phyloP scores from a whole-genome alignment of 139 green algal genomes.

The Chlamydomonas asymmetrica region DNA sequence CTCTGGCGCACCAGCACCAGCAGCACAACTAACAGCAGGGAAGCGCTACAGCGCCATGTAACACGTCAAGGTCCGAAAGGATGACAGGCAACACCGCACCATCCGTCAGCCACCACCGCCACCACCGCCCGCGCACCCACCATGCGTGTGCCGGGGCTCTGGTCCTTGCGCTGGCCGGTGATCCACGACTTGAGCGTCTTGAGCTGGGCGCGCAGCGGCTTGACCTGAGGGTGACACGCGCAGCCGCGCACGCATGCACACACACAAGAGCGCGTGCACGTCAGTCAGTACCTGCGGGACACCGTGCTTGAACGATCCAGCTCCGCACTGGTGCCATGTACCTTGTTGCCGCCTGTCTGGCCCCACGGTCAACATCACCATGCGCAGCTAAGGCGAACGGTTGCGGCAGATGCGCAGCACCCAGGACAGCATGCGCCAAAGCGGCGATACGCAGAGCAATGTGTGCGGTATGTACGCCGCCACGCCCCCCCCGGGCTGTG shows the following conservation, averaged over 20 bases:
- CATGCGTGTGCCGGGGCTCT: conserved; percentile 90
- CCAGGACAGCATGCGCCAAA: neutral
- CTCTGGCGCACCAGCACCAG: conserved; percentile 10
- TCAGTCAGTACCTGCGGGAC: neutral
- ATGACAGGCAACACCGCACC: neutral
- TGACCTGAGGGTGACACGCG: conserved; percentile 58
- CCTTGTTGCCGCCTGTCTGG: too few relatives aligned
- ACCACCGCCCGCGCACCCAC: conserved; percentile 87
- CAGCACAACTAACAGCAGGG: neutral
- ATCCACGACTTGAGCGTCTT: conserved; percentile 93
- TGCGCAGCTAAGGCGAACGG: too few relatives aligned
- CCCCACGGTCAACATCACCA: too few relatives aligned
- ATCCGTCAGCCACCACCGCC: conserved; percentile 48
- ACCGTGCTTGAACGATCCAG: neutral
- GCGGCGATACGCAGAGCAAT: too few relatives aligned
- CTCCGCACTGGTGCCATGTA: neutral
- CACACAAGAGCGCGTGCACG: neutral
- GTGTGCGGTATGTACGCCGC: neutral
- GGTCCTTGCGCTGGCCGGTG: conserved; percentile 98
- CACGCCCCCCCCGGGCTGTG: too few relatives aligned
- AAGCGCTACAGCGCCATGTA: neutral
- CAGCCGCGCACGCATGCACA: neutral
- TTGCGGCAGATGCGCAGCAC: too few relatives aligned
- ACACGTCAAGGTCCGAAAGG: neutral
- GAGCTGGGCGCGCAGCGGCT: conserved; percentile 87